A percentile compares a stretch with the other conserved stretches of the same genome.
Conservation (phyloP, 2,329 filamentous ascomycete genomes). For the Aspergillus chevalieri region DNA sequence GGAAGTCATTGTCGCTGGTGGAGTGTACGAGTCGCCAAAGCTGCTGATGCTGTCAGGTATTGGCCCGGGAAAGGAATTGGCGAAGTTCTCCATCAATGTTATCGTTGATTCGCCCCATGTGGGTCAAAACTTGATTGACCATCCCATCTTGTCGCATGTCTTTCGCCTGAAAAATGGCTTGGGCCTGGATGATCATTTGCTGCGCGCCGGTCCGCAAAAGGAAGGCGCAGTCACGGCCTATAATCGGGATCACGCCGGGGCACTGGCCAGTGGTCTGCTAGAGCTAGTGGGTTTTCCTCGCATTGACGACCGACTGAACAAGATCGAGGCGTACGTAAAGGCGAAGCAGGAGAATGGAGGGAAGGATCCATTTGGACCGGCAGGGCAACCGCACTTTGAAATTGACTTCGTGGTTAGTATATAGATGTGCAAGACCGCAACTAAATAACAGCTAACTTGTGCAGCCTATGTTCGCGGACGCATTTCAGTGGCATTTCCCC, state of each 20-base stretch:
- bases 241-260: constrained; percentile 36
- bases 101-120: constrained; percentile 21
- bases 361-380: constrained; percentile 49
- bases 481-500: constrained; percentile 45
- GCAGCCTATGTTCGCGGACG: constrained; percentile 47
- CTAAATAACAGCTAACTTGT: background rate
- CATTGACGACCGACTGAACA: constrained; percentile 33
- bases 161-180: constrained; percentile 38
- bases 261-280: constrained; percentile 13
- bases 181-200: constrained; percentile 31
- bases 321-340: constrained; percentile 41
- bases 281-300: constrained; percentile 13
- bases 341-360: constrained; percentile 35
- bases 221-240: constrained; percentile 29
- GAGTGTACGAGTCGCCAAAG: constrained; percentile 48
- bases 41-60: constrained; percentile 45
- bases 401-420: constrained; percentile 50
- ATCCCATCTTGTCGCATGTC: constrained; percentile 35
- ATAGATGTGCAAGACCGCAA: constrained; percentile 35
- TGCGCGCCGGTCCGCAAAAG: constrained; percentile 30
- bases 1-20: background rate
- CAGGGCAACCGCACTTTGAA: constrained; percentile 55
- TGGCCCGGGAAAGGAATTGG: constrained; percentile 29
- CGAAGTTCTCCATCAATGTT: constrained; percentile 17
- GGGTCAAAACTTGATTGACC: constrained; percentile 25